These are phyloP conservation scores for Cerrena zonata DNA, from an alignment of 1,284 basidiomycete genomes.

Conservation along the genomic window DNA sequence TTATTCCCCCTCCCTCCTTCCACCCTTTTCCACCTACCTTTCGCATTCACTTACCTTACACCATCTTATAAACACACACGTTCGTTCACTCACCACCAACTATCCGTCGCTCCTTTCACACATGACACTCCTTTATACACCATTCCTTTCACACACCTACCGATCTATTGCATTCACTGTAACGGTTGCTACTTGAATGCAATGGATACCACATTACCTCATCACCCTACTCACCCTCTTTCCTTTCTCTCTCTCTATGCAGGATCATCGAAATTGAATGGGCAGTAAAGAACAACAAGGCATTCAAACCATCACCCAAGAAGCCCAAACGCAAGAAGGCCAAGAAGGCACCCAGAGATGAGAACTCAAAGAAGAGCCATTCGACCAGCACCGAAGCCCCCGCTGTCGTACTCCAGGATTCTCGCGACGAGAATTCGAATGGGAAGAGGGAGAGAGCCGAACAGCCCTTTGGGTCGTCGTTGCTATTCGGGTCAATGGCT, in stretches of 20 bases:
- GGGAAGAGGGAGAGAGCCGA: background rate
- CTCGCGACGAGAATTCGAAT: background rate
- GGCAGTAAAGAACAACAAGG: conserved; percentile 54
- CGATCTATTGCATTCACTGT: background rate
- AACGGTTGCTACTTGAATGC: too few species aligned
- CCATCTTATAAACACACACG: conserved; percentile 8
- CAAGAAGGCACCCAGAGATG: conserved; percentile 24
- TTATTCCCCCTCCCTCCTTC: background rate
- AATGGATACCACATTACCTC: conserved; percentile 3
- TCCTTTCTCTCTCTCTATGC: conserved; percentile 15
- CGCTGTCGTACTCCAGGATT: background rate
- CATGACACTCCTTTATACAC: conserved; percentile 3
- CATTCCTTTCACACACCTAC: conserved; percentile 10
- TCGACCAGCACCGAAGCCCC: background rate
- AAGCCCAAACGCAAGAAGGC: conserved; percentile 33
- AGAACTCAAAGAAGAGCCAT: background rate
- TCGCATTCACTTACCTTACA: conserved; percentile 15
- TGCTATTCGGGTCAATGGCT: background rate
- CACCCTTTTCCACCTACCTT: background rate
- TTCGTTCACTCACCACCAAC: background rate
- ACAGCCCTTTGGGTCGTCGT: background rate
- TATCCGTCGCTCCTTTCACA: background rate
- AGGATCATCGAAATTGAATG: conserved; percentile 74
- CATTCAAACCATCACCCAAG: conserved; percentile 63
- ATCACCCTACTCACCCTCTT: conserved; percentile 3